A percentile compares a stretch with the other conserved stretches of the same genome.
Evolutionary conservation across 2,329 filamentous ascomycete genomes (phyloP).

Genomic region (Lecanoromycetidae sp.): DNA sequence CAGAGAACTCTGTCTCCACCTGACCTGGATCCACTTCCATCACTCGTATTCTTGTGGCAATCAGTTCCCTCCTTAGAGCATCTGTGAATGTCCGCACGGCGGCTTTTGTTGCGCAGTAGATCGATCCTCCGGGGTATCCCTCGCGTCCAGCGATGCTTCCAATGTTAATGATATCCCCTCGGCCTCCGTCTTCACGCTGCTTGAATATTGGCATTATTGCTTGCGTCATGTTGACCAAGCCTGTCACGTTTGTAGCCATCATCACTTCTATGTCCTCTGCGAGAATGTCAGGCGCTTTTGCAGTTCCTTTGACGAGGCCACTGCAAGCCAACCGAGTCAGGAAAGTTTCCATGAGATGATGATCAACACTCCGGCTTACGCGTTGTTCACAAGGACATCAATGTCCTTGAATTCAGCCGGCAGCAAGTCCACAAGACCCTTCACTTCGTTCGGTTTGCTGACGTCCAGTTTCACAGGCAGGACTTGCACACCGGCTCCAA

Average conservation of each 20-base stretch:
- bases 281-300: conserved; percentile 69
- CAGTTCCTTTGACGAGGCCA: conserved; percentile 79
- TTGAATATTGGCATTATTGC: conserved; percentile 75
- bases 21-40: conserved; percentile 87
- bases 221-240: conserved; percentile 94
- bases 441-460: conserved; percentile 63
- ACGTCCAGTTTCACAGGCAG: conserved; percentile 77
- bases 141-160: conserved; percentile 86
- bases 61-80: conserved; percentile 67
- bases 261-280: conserved; percentile 74
- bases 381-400: conserved; percentile 89
- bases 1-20: conserved; percentile 88
- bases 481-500: conserved; percentile 69
- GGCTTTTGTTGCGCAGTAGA: conserved; percentile 90
- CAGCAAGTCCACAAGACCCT: conserved; percentile 57
- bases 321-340: conserved; percentile 32
- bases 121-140: conserved; percentile 70
- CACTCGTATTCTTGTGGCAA: conserved; percentile 65
- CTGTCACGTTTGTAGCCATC: conserved; percentile 88
- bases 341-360: background rate
- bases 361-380: conserved; percentile 44
- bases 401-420: conserved; percentile 75
- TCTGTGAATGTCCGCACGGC: conserved; percentile 79
- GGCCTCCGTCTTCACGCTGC: conserved; percentile 53
- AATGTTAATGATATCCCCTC: conserved; percentile 91